Percentiles rank a stretch among this genome's conserved stretches.
These are phyloP conservation scores for Puccinia polysora DNA, from an alignment of 1,284 basidiomycete species.

Conservation along the genomic window DNA sequence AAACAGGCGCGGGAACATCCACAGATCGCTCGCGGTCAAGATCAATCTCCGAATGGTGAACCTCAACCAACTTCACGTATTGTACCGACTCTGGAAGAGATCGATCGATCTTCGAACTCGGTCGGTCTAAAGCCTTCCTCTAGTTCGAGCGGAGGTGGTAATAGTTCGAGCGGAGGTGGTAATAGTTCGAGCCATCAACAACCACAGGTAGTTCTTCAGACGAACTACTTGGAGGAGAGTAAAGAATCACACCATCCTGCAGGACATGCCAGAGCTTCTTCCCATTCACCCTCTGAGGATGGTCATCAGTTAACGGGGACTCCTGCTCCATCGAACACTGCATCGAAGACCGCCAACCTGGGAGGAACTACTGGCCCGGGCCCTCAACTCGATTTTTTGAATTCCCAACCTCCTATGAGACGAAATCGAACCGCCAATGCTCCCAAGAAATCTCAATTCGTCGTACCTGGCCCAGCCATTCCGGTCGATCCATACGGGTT, in stretches of 20 bases:
- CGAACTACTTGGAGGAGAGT: neutral
- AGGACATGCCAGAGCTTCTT: neutral
- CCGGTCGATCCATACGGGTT: constrained; percentile 71
- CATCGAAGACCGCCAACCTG: too few species aligned
- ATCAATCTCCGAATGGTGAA: constrained; percentile 7
- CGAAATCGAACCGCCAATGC: constrained; percentile 56
- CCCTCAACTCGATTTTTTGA: constrained; percentile 32
- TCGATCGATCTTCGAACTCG: neutral
- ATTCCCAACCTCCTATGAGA: constrained; percentile 55
- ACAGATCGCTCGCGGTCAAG: constrained; percentile 11
- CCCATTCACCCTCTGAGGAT: constrained; percentile 52
- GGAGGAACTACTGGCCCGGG: too few species aligned
- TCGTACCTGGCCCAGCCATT: constrained; percentile 64
- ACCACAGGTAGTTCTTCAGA: neutral
- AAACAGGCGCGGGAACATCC: constrained; percentile 24
- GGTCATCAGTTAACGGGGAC: constrained; percentile 59
- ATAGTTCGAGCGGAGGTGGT: neutral
- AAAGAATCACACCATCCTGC: neutral
- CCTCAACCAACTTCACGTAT: constrained; percentile 18
- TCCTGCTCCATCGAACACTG: constrained; percentile 57
- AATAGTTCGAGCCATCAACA: neutral
- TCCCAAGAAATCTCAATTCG: constrained; percentile 56
- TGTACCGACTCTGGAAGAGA: constrained; percentile 26
- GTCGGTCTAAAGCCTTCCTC: neutral
- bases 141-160: neutral